Evolutionary conservation across 148 eudicot species (phyloP).

Genomic region (Gaultheria prostrata): DNA sequence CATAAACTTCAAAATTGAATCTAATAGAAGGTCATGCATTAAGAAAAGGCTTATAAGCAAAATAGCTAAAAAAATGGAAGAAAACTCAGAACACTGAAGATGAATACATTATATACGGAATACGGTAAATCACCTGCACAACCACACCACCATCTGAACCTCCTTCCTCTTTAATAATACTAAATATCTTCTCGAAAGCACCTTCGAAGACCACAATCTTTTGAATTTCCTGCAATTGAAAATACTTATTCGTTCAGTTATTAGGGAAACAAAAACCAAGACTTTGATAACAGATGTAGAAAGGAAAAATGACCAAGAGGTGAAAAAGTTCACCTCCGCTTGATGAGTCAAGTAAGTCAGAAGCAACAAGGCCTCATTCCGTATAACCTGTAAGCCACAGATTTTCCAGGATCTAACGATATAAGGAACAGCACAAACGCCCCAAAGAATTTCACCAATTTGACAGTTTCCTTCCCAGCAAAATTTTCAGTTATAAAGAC

Average conservation of each 20-base stretch:
- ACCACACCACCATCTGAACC: constrained; percentile 98
- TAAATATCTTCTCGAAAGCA: constrained; percentile 96
- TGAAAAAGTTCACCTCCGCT: constrained; percentile 65
- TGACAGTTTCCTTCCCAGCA: background rate
- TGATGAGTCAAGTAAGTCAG: constrained; percentile 95
- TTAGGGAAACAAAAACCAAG: background rate
- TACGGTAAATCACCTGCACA: constrained; percentile 66
- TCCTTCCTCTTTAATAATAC: constrained; percentile 94
- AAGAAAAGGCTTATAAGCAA: background rate
- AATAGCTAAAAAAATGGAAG: constrained; percentile 14
- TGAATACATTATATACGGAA: background rate
- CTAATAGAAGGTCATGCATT: background rate
- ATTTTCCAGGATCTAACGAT: constrained; percentile 16
- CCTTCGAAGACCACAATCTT: constrained; percentile 98
- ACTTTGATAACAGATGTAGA: background rate
- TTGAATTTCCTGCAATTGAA: constrained; percentile 78
- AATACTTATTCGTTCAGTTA: background rate
- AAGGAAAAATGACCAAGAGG: background rate
- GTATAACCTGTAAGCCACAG: constrained; percentile 66
- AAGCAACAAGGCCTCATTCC: constrained; percentile 95
- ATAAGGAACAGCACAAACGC: constrained; percentile 2
- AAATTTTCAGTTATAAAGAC: background rate
- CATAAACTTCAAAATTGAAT: background rate
- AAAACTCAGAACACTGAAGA: background rate
- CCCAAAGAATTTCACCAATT: background rate